These are phyloP conservation scores for Leccinum holopus DNA, from an alignment of 1,284 basidiomycete genomes.

Conservation along the genomic window DNA sequence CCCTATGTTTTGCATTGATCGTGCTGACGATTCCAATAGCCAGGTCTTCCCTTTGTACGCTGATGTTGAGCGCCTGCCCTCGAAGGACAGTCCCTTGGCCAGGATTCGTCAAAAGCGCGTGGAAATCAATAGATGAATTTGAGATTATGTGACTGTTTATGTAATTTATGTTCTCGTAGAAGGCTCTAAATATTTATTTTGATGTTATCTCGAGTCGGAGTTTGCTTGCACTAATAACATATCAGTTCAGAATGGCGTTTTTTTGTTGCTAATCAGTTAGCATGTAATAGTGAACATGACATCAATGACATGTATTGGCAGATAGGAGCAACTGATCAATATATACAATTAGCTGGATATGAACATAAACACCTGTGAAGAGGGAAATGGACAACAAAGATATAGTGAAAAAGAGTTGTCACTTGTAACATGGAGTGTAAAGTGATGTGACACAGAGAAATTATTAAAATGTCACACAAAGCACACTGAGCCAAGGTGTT, in stretches of 20 bases:
- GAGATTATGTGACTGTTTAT: not conserved
- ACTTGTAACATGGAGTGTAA: not conserved
- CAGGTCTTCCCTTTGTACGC: not conserved
- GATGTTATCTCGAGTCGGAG: no score
- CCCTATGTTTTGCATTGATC: no score
- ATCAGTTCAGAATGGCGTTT: not conserved
- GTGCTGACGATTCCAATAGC: not conserved
- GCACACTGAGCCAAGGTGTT: not conserved
- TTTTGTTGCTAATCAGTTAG: not conserved
- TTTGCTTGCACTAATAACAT: no score
- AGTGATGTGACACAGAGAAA: not conserved
- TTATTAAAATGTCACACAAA: not conserved
- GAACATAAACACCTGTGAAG: not conserved
- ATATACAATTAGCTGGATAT: not conserved
- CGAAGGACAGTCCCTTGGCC: not conserved
- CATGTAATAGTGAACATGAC: not conserved
- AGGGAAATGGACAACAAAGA: not conserved
- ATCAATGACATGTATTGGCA: not conserved
- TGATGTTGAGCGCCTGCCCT: not conserved
- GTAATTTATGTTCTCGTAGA: not conserved
- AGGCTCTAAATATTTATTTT: no score
- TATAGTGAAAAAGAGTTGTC: not conserved
- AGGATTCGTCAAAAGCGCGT: not conserved
- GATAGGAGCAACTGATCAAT: not conserved
- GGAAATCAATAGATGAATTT: not conserved